Evolutionary conservation across 2,329 filamentous ascomycete species (phyloP), one percentile per base, ranked within the genome.

Genomic region (Fusarium nodosum): DNA sequence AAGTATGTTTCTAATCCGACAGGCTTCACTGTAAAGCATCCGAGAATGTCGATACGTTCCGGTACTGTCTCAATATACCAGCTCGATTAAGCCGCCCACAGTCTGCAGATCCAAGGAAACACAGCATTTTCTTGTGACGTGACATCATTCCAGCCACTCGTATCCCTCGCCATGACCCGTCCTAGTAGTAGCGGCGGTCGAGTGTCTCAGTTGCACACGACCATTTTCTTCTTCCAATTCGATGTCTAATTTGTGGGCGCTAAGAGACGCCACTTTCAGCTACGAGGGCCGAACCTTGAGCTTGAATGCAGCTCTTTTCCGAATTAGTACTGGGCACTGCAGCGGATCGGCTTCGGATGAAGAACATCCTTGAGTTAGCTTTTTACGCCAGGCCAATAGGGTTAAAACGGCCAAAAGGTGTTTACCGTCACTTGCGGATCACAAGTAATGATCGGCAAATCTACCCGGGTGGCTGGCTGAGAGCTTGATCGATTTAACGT

Each of bases 381-480:
- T 20, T 20, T 2, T 7, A 38, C 11, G 1, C 11, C 12, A 22
- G n/a, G 12, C 36, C 36, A 39, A 39, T 39, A 22, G 12, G 11
- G 0, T n/a, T 4, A 22, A 1, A 20, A 22, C 2, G n/a, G n/a
- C n/a, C 2, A 0, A 7, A 20, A 4, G 7, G n/a, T 7, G 9
- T 13, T 39, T 38, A n/a, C 11, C 36, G 12, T 9, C 7, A 15
- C 11, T 39, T 22, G 12, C 7, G 7, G n/a, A 0, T 8, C 22
- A 39, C 1, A 22, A 13, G n/a, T 20, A 39, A 39, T 2, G n/a
- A 39, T 39, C n/a, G 7, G 4, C 36, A 15, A 5, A 39, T 39
- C 12, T 22, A 8, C n/a, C 36, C 36, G 36, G n/a, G n/a, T 39
- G 36, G 36, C 36, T 22, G 36, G 36, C 36, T 39, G 36, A 39